Evolutionary conservation across 768 basidiomycete genomes (phyloP).

Genomic region (Pholiota microspora): DNA sequence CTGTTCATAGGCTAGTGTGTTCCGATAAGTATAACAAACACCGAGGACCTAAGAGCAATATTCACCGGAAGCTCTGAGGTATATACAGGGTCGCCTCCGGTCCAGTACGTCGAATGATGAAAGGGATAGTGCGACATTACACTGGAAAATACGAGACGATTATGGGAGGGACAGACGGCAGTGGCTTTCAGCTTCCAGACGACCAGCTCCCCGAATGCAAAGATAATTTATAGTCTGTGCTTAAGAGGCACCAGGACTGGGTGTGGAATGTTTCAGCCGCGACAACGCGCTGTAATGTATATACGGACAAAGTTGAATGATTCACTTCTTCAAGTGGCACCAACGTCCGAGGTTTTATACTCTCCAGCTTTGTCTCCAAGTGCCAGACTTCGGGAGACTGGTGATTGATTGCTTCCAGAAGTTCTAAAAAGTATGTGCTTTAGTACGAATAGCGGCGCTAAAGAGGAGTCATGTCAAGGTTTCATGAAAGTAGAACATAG

Average conservation of each 20-base stretch:
- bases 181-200: background rate
- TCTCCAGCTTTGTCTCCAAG: background rate
- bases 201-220: no score
- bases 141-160: no score
- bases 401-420: background rate
- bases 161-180: no score
- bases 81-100: conserved; percentile 21
- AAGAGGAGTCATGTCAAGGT: background rate
- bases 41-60: background rate
- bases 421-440: background rate
- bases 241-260: background rate
- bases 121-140: conserved; percentile 27
- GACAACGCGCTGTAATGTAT: no score
- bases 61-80: conserved; percentile 28
- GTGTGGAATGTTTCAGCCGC: background rate
- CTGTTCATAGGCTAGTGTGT: conserved; percentile 30
- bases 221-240: background rate
- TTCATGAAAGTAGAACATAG: background rate
- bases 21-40: background rate
- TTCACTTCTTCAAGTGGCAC: background rate
- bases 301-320: conserved; percentile 2
- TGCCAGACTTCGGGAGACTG: background rate
- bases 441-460: background rate
- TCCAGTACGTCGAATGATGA: conserved; percentile 31
- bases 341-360: no score